phyloP scores from a whole-genome alignment of 2,329 filamentous ascomycete genomes.

The Fulvia fulva region DNA sequence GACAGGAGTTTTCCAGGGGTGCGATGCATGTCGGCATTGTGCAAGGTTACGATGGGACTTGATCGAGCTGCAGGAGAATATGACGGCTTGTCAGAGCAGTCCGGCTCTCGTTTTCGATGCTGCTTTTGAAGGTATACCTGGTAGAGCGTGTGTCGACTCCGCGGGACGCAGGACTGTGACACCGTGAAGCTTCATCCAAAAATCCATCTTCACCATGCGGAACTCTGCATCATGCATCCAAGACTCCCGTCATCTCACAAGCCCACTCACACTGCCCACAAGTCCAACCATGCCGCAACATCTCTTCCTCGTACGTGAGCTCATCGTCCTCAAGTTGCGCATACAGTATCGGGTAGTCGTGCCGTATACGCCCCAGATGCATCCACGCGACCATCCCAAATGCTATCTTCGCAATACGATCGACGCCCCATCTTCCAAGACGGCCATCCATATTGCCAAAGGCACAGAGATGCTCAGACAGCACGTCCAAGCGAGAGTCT shows the following conservation, averaged over 20 bases:
- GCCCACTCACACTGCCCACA: background rate
- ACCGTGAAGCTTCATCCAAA: too few relatives aligned
- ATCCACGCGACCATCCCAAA: conserved; percentile 2
- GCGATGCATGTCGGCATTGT: background rate
- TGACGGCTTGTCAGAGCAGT: background rate
- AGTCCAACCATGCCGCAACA: conserved; percentile 1
- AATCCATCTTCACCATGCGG: too few relatives aligned
- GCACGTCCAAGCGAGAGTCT: background rate
- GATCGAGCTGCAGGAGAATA: background rate
- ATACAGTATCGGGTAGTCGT: background rate
- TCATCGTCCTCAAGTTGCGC: background rate
- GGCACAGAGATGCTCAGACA: background rate
- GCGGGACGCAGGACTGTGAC: too few relatives aligned
- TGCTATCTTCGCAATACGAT: conserved; percentile 4
- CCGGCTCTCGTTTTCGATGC: too few relatives aligned
- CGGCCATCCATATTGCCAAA: background rate
- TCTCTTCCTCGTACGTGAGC: background rate
- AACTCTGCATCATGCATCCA: background rate
- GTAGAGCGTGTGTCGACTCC: too few relatives aligned
- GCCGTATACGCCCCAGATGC: background rate
- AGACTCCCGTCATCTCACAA: background rate
- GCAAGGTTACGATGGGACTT: background rate
- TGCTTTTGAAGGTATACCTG: too few relatives aligned
- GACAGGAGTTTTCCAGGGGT: background rate
- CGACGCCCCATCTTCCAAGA: background rate